A percentile compares a stretch with the other conserved stretches of the same genome.
Evolutionary conservation across 129 eudicot genomes (phyloP).

Genomic region (Scalesia atractyloides): DNA sequence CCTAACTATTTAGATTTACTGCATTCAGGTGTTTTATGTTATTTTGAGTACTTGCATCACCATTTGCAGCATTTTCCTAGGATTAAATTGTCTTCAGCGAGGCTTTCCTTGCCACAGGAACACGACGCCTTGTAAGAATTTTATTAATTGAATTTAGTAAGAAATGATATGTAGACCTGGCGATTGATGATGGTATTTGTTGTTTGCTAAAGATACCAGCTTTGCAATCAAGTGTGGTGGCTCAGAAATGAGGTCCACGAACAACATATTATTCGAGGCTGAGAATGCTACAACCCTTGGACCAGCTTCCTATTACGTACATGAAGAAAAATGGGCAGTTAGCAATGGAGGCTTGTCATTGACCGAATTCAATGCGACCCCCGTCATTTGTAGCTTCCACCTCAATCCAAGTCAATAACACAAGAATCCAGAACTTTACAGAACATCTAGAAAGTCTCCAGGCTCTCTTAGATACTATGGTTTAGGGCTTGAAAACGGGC

Average conservation of each 20-base stretch:
- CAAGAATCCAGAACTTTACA: constrained; percentile 47
- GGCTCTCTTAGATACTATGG: constrained; percentile 64
- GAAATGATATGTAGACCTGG: constrained; percentile 24
- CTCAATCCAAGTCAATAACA: constrained; percentile 29
- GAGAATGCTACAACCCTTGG: constrained; percentile 49
- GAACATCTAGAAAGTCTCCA: constrained; percentile 51
- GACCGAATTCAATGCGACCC: constrained; percentile 33
- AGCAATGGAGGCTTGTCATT: constrained; percentile 46
- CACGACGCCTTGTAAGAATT: constrained; percentile 42
- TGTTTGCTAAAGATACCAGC: constrained; percentile 38
- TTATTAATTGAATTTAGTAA: not conserved
- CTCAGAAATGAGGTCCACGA: constrained; percentile 36
- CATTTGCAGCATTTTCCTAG: constrained; percentile 35
- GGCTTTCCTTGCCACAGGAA: constrained; percentile 54
- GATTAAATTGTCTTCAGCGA: constrained; percentile 49
- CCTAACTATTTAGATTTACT: not conserved
- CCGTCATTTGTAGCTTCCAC: constrained; percentile 40
- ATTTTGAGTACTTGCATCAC: constrained; percentile 8
- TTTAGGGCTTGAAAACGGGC: constrained; percentile 52
- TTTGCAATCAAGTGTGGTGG: constrained; percentile 66
- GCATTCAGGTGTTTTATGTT: not conserved
- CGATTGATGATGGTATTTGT: constrained; percentile 21
- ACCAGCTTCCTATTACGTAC: constrained; percentile 42
- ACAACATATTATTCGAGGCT: constrained; percentile 40
- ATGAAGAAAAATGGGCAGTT: constrained; percentile 46